Evolutionary conservation across 169 alveolate genomes (phyloP).

Genomic region (Eimeria sp.): DNA sequence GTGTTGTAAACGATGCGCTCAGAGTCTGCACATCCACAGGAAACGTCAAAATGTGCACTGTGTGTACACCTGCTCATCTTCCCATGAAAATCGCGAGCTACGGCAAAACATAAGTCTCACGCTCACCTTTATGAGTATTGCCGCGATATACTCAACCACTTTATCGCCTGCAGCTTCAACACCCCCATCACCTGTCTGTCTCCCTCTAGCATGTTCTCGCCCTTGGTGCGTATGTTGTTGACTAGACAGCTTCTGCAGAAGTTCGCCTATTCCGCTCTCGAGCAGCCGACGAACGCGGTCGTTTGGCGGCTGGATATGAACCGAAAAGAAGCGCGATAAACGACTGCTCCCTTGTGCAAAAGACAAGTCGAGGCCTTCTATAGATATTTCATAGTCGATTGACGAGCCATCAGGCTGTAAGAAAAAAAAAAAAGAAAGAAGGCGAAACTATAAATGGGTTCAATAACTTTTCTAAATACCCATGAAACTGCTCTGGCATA

Average conservation of each 20-base stretch:
- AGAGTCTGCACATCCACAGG: conserved; percentile 41
- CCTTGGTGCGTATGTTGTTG: background rate
- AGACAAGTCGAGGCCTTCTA: conserved; percentile 61
- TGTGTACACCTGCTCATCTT: too few relatives aligned
- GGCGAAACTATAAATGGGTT: background rate
- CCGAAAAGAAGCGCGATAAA: conserved; percentile 32
- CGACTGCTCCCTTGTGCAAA: background rate
- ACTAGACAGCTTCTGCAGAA: background rate
- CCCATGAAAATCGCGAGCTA: too few relatives aligned
- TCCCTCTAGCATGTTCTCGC: conserved; percentile 9
- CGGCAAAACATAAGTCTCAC: background rate
- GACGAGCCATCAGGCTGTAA: conserved; percentile 50
- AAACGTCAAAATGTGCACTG: background rate
- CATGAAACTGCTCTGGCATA: background rate
- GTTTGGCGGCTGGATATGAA: conserved; percentile 59
- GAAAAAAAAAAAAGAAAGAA: background rate
- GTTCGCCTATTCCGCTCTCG: conserved; percentile 25
- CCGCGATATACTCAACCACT: conserved; percentile 46
- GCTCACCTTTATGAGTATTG: conserved; percentile 39
- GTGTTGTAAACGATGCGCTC: conserved; percentile 50
- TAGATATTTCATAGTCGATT: conserved; percentile 50
- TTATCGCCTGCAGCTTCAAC: conserved; percentile 15
- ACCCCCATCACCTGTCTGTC: background rate
- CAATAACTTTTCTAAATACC: background rate
- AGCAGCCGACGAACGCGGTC: conserved; percentile 38